phyloP scores from a whole-genome alignment of 306 rosid species.

The Geum urbanum region DNA sequence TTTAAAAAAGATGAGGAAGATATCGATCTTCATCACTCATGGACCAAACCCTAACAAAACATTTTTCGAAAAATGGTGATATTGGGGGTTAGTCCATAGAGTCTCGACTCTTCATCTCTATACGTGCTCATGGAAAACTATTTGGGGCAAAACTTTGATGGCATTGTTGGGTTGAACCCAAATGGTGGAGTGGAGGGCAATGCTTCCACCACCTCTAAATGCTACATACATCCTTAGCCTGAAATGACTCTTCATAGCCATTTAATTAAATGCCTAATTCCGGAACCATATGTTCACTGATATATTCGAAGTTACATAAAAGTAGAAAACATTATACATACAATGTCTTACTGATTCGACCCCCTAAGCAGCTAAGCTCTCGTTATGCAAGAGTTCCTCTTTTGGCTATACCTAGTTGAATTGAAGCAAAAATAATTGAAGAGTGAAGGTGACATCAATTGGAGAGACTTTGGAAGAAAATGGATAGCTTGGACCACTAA shows the following conservation, averaged over 20 bases:
- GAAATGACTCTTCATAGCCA: slow-evolving; percentile 30
- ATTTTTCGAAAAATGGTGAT: neutral
- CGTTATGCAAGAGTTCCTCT: neutral
- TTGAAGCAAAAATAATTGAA: neutral
- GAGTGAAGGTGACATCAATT: slow-evolving; percentile 3
- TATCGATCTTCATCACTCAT: too few species aligned
- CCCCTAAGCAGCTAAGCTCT: neutral
- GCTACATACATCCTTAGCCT: slow-evolving; percentile 19
- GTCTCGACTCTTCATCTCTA: neutral
- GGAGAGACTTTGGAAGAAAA: slow-evolving; percentile 6
- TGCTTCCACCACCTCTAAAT: slow-evolving; percentile 24
- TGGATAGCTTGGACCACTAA: slow-evolving; percentile 20
- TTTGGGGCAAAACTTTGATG: slow-evolving; percentile 15
- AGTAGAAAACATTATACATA: neutral
- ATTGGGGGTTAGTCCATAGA: slow-evolving; percentile 16
- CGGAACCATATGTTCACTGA: neutral
- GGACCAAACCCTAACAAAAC: too few species aligned
- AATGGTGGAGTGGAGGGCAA: slow-evolving; percentile 36
- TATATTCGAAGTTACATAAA: too few species aligned
- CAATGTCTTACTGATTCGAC: neutral
- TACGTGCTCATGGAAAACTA: slow-evolving; percentile 29
- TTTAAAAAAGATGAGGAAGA: slow-evolving; percentile 8
- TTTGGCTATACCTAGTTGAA: neutral
- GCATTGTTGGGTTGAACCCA: slow-evolving; percentile 25
- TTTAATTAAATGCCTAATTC: slow-evolving; percentile 5